Base-by-base conservation (phyloP, 139 green algal genomes). In the Mychonastes homosphaera region DNA sequence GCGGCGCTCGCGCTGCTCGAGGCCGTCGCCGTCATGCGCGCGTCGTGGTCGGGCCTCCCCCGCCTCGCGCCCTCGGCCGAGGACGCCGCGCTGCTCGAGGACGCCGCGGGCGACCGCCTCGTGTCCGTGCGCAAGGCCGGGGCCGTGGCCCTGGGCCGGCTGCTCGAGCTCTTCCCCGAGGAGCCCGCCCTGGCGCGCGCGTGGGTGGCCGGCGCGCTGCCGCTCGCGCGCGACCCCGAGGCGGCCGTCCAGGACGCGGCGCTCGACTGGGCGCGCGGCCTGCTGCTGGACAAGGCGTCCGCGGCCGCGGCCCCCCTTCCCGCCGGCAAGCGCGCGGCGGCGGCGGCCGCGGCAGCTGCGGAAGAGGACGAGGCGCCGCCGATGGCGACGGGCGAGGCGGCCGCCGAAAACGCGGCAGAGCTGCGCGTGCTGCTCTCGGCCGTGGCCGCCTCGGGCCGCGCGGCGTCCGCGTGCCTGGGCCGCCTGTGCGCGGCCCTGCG, bases 1-100 rank as follows among this genome's bases (percentile, higher is more conserved):
- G 72, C 70, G 15, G 80, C 65, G 9, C 39, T 89, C 65, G 47
- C 71, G 74, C 74, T 89, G 57, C 74, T 89, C 64, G 75, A 85
- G 63, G 56, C 39, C 2, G 32, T 79, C 44, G 58, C 88, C 46
- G 43, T 81, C 44, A 67, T 88, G 52, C 49, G 56, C 19, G 74
- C 33, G 41, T 66, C 26, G 47, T 75, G 26, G 36, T 38, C 56
- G 47, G 52, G 55, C 19, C 38, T 48, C n/a, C 40, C 56, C 4
- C 34, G 47, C 10, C 58, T 55, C n/a, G 52, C 53, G 16, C 68
- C 65, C 8, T 38, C 12, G 6, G 21, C 24, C 29, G 40, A 64
- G 27, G 79, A 88, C 70, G 33, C 84, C 18, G 56, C 53, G 6
- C 71, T 73, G 18, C 45, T 91, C 27, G 76, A 85, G 49, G 73